A percentile compares a stretch with the other conserved stretches of the same genome.
Evolutionary conservation across 306 rosid species (phyloP).

Genomic region (Adenanthera pavonina): DNA sequence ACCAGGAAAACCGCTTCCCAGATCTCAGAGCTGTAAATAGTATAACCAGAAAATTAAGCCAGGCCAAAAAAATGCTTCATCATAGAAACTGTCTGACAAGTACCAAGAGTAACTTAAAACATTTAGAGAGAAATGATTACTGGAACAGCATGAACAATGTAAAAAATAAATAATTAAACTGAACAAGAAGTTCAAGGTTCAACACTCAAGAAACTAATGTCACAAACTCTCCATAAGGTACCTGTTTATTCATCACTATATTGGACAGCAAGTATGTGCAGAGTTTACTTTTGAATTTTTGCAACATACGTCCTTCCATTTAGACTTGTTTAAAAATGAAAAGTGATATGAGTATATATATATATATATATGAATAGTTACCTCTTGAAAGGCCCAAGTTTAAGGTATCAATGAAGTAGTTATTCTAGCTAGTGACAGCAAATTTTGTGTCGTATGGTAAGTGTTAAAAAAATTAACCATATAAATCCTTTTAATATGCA

Average conservation of each 20-base stretch:
- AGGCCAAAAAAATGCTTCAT: too few species aligned
- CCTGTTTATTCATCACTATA: not conserved
- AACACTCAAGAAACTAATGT: not conserved
- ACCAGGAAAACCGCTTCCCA: not conserved
- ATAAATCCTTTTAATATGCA: not conserved
- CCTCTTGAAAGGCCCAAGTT: not conserved
- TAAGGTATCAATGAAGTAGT: not conserved
- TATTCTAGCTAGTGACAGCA: not conserved
- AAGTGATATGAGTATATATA: not conserved
- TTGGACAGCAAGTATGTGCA: not conserved
- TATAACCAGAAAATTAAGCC: constrained; percentile 15
- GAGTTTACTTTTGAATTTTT: not conserved
- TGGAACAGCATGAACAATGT: not conserved
- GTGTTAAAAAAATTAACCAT: not conserved
- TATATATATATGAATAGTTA: not conserved
- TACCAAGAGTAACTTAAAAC: not conserved
- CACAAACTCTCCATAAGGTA: not conserved
- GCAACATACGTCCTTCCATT: not conserved
- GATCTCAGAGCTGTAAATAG: constrained; percentile 17
- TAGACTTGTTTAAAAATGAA: not conserved
- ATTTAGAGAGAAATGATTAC: not conserved
- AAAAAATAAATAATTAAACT: not conserved
- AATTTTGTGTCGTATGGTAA: not conserved
- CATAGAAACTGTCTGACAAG: not conserved
- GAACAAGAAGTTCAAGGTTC: not conserved